Evolutionary conservation across 768 basidiomycete genomes (phyloP), one percentile per base, ranked within the genome.

Genomic region (Botryobasidium botryosum): DNA sequence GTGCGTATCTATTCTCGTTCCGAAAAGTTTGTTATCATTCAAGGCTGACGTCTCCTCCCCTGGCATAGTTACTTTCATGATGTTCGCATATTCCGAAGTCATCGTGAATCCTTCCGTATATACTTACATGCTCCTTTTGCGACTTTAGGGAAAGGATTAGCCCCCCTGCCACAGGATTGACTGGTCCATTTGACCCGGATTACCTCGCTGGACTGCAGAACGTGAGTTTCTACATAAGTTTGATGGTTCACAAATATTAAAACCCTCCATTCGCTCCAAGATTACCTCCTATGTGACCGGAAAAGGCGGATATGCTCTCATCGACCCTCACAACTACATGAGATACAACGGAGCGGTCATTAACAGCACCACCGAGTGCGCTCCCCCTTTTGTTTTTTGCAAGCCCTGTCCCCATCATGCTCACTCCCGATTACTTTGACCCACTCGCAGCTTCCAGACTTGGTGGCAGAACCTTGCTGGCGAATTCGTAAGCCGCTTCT

Each of bases 301-400:
- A n/a, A 75, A 75, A 61, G 73, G 72, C 33, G 73, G 65, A 13
- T 74, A 61, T 51, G 74, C 67, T 43, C 56, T 68, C 48, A 62
- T 77, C 43, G 75, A 76, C n/a, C 74, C 38, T 36, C 75, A 75
- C 62, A 75, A 74, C 61, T 77, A 55, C 58, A 68, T 73, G 69
- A 67, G 67, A 40, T 77, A 71, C 64, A 72, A 74, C 52, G 64
- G 65, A 43, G 62, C 60, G 18, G 56, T 66, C 29, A 72, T 76
- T 55, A 65, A 65, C 45, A 68, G 63, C 60, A 66, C 65, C 29
- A 57, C 65, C 31, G 57, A 62, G 67, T n/a, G n/a, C n/a, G n/a
- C n/a, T n/a, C n/a, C n/a, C n/a, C n/a, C n/a, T n/a, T n/a, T n/a
- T n/a, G n/a, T n/a, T n/a, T n/a, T n/a, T n/a, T n/a, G n/a, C 74